These are phyloP conservation scores for Mycena belliarum DNA, from an alignment of 768 basidiomycete genomes.

Conservation along the genomic window DNA sequence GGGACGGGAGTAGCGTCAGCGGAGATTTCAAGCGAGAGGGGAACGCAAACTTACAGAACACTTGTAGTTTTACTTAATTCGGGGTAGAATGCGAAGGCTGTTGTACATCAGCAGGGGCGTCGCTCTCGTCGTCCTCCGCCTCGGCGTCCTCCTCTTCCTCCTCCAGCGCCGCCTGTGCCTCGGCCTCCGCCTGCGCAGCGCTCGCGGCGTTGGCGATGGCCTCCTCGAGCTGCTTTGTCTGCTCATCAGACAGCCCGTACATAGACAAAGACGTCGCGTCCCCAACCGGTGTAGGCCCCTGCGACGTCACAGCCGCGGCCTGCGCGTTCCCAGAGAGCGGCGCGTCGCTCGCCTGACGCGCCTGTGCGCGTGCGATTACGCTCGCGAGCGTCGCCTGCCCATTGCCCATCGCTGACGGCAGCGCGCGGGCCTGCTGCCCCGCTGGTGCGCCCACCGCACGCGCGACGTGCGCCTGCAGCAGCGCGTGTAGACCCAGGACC, in stretches of 20 bases:
- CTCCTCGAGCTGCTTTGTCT: conserved; percentile 65
- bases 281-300: not conserved
- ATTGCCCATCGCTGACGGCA: conserved; percentile 42
- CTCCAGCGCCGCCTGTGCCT: conserved; percentile 75
- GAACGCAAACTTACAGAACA: conserved; percentile 5
- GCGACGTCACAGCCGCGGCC: not conserved
- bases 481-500: conserved; percentile 54
- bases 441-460: conserved; percentile 46
- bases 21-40: not conserved
- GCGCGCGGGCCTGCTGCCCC: conserved; percentile 16
- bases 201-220: conserved; percentile 75
- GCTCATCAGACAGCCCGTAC: conserved; percentile 74
- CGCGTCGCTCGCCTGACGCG: conserved; percentile 1
- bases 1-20: not conserved
- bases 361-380: conserved; percentile 71
- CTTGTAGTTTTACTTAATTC: conserved; percentile 14
- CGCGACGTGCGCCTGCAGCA: conserved; percentile 60
- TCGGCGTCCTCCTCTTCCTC: conserved; percentile 62
- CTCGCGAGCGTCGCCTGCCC: conserved; percentile 72
- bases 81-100: conserved; percentile 9
- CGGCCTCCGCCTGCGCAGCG: conserved; percentile 76
- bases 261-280: conserved; percentile 47
- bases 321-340: not conserved
- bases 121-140: conserved; percentile 45
- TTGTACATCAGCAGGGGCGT: conserved; percentile 22